phyloP scores from a whole-genome alignment of 305 asterid genomes.

The Solanum hybrid region DNA sequence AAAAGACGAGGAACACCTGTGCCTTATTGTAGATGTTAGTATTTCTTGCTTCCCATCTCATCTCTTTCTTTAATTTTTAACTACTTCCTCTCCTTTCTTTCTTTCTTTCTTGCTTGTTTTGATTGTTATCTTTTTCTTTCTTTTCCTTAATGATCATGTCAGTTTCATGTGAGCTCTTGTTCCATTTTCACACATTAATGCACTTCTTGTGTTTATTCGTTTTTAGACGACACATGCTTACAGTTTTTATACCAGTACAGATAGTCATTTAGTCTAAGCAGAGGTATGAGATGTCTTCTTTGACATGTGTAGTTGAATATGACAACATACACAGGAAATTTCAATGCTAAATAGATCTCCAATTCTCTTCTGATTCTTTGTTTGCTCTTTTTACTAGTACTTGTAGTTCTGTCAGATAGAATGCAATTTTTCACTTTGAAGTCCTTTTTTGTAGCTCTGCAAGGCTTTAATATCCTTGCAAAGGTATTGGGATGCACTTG shows the following conservation, averaged over 20 bases:
- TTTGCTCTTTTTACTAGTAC: not conserved
- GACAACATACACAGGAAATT: not conserved
- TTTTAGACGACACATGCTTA: not conserved
- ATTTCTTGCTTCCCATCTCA: not conserved
- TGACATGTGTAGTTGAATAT: not conserved
- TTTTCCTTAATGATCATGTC: not conserved
- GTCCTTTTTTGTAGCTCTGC: slow-evolving; percentile 5
- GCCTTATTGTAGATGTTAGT: slow-evolving; percentile 44
- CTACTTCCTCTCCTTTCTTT: too few species aligned
- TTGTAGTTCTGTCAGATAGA: not conserved
- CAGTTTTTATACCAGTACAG: not conserved
- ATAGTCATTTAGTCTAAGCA: not conserved
- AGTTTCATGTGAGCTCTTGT: not conserved
- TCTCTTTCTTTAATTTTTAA: not conserved
- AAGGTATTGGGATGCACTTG: slow-evolving; percentile 29
- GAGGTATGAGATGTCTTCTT: not conserved
- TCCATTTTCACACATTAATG: not conserved
- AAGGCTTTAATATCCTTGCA: slow-evolving; percentile 23
- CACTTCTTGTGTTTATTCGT: not conserved
- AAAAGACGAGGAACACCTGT: slow-evolving; percentile 55
- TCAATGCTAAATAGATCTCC: not conserved
- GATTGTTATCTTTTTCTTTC: not conserved
- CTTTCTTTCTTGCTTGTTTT: not conserved
- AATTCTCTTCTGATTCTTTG: not conserved
- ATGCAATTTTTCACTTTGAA: not conserved